Conservation (phyloP, 495 filamentous ascomycete species). For the Podospora comata region DNA sequence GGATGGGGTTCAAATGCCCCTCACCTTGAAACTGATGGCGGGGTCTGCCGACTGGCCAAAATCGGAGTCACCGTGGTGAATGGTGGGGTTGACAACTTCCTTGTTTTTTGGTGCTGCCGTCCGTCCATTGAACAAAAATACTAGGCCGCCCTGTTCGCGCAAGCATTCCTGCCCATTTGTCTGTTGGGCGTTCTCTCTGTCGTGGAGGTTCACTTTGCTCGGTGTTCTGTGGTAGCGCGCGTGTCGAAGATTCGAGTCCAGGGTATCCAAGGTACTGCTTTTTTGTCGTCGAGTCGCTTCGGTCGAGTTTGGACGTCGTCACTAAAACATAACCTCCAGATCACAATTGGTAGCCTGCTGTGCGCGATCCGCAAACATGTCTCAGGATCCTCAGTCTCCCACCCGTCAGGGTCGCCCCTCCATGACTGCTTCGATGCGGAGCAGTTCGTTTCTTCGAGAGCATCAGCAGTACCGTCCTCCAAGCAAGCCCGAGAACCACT, state of each 20-base stretch:
- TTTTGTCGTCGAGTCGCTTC: neutral
- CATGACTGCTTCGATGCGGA: conserved; percentile 53
- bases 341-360: neutral
- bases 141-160: neutral
- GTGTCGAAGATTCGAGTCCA: neutral
- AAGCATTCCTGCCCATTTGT: neutral
- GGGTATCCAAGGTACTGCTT: neutral
- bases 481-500: conserved; percentile 47
- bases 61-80: neutral
- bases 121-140: neutral
- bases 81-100: neutral
- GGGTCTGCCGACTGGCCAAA: neutral
- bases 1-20: neutral
- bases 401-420: conserved; percentile 41
- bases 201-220: neutral
- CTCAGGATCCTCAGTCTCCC: conserved; percentile 32
- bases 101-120: neutral
- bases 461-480: conserved; percentile 73
- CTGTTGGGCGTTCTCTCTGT: neutral
- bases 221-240: neutral
- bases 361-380: conserved; percentile 29
- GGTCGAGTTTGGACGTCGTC: neutral
- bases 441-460: conserved; percentile 66
- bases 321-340: neutral
- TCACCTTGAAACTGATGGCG: neutral